Evolutionary conservation across 78 protist genomes (phyloP), one percentile per base, ranked within the genome.

Genomic region (Chrysochromulina parva): DNA sequence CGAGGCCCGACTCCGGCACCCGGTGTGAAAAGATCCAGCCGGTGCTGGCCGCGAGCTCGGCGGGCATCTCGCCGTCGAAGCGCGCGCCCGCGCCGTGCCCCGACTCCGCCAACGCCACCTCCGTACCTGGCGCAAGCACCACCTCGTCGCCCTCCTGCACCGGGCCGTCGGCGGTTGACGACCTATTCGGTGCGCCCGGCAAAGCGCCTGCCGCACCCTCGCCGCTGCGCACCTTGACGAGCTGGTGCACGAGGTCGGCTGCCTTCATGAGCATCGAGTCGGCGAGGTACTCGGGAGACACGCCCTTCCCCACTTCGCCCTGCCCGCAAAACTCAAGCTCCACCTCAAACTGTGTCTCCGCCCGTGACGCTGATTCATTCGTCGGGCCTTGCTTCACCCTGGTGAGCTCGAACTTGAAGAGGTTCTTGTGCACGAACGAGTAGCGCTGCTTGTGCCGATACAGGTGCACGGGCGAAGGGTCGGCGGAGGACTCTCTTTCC

Each of bases 251-350:
- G 80, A 19, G 80, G 13, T 7, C 50, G 80, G 50, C 50, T 50
- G 38, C 81, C 58, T 74, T 74, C 52, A 48, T 48, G 2, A 74
- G 57, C 14, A 74, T 5, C 14, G 84, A 74, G 84, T 74, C 84
- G 53, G 17, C 19, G 38, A 74, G 55, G 55, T 74, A 74, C 10
- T 1, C 54, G 7, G 54, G 10, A 16, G 6, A 17, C 2, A 2
- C 10, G 10, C 0, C n/a, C 24, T 0, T 0, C 19, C 50, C 14
- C 16, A 17, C 5, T 24, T 0, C 13, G 24, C 7, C 48, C 84
- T 74, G 84, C 57, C 84, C 84, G 55, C 84, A 74, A 26, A 13
- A 74, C 84, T 74, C 84, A 1, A 74, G 14, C 84, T 74, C 84
- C 11, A 74, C 50, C 58, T 74, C 84, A 57, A 16, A 19, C 19